A percentile compares a stretch with the other conserved stretches of the same genome.
These are phyloP conservation scores for Grigorovia humatica DNA, from an alignment of 805 yeast genomes.

Conservation along the genomic window DNA sequence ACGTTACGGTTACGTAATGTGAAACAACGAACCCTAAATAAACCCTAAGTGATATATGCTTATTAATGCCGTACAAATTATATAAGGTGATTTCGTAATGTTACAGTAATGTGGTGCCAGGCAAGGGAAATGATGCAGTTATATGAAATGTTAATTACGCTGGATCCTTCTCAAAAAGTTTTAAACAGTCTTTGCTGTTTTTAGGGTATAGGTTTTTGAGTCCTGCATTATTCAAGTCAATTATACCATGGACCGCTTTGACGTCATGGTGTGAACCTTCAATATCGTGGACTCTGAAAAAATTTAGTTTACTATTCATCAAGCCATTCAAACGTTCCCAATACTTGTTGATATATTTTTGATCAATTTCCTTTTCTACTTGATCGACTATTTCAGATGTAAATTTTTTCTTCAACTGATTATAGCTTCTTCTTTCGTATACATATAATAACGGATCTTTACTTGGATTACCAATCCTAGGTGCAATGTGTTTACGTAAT, in stretches of 20 bases:
- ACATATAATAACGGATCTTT: slow-evolving; percentile 22
- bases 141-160: too few relatives aligned
- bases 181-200: background rate
- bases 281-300: slow-evolving; percentile 3
- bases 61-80: too few relatives aligned
- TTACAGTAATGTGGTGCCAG: too few relatives aligned
- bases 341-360: slow-evolving; percentile 7
- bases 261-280: background rate
- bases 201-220: background rate
- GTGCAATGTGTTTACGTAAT: slow-evolving; percentile 9
- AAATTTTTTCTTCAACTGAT: slow-evolving; percentile 2
- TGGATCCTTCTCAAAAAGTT: slow-evolving; percentile 1
- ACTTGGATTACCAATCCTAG: slow-evolving; percentile 10
- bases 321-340: slow-evolving; percentile 8
- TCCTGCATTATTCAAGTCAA: slow-evolving; percentile 6
- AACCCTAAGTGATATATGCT: too few relatives aligned
- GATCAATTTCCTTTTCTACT: slow-evolving; percentile 5
- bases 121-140: background rate
- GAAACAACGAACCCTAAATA: too few relatives aligned
- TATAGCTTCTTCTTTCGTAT: slow-evolving; percentile 15
- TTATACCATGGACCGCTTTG: background rate
- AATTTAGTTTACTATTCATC: slow-evolving; percentile 4
- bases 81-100: too few relatives aligned
- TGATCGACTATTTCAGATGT: slow-evolving; percentile 1
- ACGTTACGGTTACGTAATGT: too few relatives aligned